A percentile compares a stretch with the other conserved stretches of the same genome.
phyloP scores from a whole-genome alignment of 257 asterid genomes.

The Penstemon davidsonii region DNA sequence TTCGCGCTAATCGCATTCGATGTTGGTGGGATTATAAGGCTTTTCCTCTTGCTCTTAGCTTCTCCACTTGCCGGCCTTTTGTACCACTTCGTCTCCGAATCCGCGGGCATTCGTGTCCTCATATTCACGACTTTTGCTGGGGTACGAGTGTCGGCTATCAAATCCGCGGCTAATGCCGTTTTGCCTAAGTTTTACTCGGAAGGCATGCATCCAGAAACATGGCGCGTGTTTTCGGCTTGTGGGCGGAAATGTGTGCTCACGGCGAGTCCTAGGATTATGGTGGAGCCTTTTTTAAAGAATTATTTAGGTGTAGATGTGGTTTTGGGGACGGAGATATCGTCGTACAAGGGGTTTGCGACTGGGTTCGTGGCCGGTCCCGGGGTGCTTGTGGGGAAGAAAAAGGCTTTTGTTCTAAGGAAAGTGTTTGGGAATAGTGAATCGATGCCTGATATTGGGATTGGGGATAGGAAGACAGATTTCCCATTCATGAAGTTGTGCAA shows the following conservation, averaged over 20 bases:
- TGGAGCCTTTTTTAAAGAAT: slow-evolving; percentile 57
- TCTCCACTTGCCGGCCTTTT: slow-evolving; percentile 62
- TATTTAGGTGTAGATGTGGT: slow-evolving; percentile 67
- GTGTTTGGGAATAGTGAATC: slow-evolving; percentile 25
- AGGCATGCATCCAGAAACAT: slow-evolving; percentile 69
- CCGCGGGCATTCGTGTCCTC: slow-evolving; percentile 59
- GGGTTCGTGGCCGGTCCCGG: slow-evolving; percentile 58
- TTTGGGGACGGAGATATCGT: slow-evolving; percentile 63
- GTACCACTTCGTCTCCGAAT: slow-evolving; percentile 57
- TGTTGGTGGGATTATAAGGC: slow-evolving; percentile 69
- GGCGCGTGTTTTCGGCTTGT: slow-evolving; percentile 71
- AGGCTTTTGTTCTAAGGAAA: slow-evolving; percentile 44
- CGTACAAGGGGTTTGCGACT: slow-evolving; percentile 54
- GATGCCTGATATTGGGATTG: slow-evolving; percentile 56
- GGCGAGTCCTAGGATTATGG: slow-evolving; percentile 77
- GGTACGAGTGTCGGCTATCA: slow-evolving; percentile 47
- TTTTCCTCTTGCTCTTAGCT: slow-evolving; percentile 49
- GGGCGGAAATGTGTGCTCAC: slow-evolving; percentile 61
- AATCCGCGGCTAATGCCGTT: slow-evolving; percentile 71
- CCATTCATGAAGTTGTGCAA: slow-evolving; percentile 75
- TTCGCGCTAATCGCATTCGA: slow-evolving; percentile 75
- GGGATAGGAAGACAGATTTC: slow-evolving; percentile 60
- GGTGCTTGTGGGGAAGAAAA: slow-evolving; percentile 54
- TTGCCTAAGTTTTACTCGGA: slow-evolving; percentile 61
- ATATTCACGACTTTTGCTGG: slow-evolving; percentile 64